phyloP scores from a whole-genome alignment of 495 filamentous ascomycete species.

The Aspergillus funiculosus region DNA sequence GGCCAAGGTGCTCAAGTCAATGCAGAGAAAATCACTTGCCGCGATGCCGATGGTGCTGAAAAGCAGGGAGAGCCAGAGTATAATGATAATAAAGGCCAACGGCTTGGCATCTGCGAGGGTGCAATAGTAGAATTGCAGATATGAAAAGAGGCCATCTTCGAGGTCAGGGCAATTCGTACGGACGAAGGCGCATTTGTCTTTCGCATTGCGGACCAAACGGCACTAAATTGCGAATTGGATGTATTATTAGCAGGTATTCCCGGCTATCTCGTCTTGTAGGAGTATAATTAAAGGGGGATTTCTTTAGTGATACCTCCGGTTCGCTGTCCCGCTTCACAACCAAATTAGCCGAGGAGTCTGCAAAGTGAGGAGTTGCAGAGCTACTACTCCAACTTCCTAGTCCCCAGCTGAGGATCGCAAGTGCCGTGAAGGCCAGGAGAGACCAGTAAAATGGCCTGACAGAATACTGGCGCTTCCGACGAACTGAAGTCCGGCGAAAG shows the following conservation, averaged over 20 bases:
- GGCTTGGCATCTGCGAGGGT: slow-evolving; percentile 60
- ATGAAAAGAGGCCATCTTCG: slow-evolving; percentile 83
- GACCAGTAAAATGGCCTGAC: slow-evolving; percentile 34
- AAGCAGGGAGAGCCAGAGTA: slow-evolving; percentile 79
- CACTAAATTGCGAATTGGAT: slow-evolving; percentile 51
- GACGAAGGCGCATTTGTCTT: slow-evolving; percentile 84
- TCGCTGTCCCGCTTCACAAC: slow-evolving; percentile 24
- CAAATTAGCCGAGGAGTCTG: slow-evolving; percentile 1
- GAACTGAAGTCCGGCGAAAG: slow-evolving; percentile 21
- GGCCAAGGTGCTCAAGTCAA: slow-evolving; percentile 90
- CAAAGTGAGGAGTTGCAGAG: not conserved
- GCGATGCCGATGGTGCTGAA: slow-evolving; percentile 99
- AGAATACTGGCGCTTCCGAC: slow-evolving; percentile 31
- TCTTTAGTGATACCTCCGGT: slow-evolving; percentile 32
- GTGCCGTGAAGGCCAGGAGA: slow-evolving; percentile 26
- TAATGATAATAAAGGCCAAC: slow-evolving; percentile 69
- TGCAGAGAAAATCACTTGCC: slow-evolving; percentile 95
- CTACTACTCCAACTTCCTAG: slow-evolving; percentile 11
- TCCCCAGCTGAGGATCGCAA: slow-evolving; percentile 27
- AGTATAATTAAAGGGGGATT: slow-evolving; percentile 2
- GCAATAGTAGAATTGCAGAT: slow-evolving; percentile 92
- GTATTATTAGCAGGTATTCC: not conserved
- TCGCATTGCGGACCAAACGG: slow-evolving; percentile 66
- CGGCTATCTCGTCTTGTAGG: not conserved
- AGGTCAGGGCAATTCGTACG: slow-evolving; percentile 77